phyloP scores from a whole-genome alignment of 2,329 filamentous ascomycete species.

The Monilinia vaccinii-corymbosi region DNA sequence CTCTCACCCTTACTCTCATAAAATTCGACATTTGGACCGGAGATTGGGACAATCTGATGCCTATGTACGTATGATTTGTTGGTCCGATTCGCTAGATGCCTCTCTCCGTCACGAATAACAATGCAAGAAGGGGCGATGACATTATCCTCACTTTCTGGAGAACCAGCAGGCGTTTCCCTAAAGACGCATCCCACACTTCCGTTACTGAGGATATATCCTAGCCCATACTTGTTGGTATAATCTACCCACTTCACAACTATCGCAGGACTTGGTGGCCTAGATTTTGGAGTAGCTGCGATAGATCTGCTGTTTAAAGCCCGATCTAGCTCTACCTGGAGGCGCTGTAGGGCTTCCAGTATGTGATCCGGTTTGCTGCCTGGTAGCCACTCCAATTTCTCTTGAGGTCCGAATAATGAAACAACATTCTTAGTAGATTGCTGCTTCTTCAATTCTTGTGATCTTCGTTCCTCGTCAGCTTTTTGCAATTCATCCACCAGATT shows the following conservation, averaged over 20 bases:
- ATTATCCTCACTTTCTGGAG: slow-evolving; percentile 39
- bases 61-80: slow-evolving; percentile 47
- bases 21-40: slow-evolving; percentile 54
- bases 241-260: slow-evolving; percentile 77
- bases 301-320: slow-evolving; percentile 53
- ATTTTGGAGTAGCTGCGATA: slow-evolving; percentile 50
- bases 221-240: slow-evolving; percentile 78
- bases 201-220: slow-evolving; percentile 76
- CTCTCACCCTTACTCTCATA: slow-evolving; percentile 61
- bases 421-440: slow-evolving; percentile 32
- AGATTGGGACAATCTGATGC: slow-evolving; percentile 55
- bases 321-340: slow-evolving; percentile 52
- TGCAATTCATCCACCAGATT: slow-evolving; percentile 25
- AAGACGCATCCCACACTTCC: slow-evolving; percentile 67
- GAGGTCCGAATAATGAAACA: slow-evolving; percentile 42
- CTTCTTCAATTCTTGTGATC: slow-evolving; percentile 23
- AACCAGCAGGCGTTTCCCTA: slow-evolving; percentile 41
- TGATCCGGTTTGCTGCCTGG: slow-evolving; percentile 47
- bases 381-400: slow-evolving; percentile 42
- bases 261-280: slow-evolving; percentile 47
- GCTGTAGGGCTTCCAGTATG: slow-evolving; percentile 46
- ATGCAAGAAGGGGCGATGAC: slow-evolving; percentile 61
- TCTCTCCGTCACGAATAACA: slow-evolving; percentile 61
- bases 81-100: slow-evolving; percentile 54
- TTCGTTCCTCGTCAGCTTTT: slow-evolving; percentile 17